These are phyloP conservation scores for Eucalyptus curtisii DNA, from an alignment of 345 rosid species.

Conservation along the genomic window DNA sequence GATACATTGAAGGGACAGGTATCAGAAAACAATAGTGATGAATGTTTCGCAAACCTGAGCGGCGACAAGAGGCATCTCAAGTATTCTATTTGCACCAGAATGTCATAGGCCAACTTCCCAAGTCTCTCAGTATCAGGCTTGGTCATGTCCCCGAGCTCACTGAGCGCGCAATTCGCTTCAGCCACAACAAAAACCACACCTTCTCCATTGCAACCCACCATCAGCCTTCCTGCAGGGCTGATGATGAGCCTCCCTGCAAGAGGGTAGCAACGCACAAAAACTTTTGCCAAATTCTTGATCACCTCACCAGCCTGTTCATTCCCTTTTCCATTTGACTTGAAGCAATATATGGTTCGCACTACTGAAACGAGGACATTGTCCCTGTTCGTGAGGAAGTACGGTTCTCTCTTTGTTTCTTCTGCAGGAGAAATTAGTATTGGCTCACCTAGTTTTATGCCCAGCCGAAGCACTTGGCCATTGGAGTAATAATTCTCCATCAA, in stretches of 20 bases:
- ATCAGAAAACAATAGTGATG: neutral
- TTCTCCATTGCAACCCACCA: conserved; percentile 55
- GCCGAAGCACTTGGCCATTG: conserved; percentile 16
- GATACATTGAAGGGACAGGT: neutral
- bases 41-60: conserved; percentile 46
- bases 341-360: conserved; percentile 70
- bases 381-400: conserved; percentile 72
- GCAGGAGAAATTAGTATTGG: conserved; percentile 50
- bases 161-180: conserved; percentile 46
- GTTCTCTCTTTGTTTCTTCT: conserved; percentile 60
- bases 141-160: conserved; percentile 62
- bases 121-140: conserved; percentile 66
- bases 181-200: conserved; percentile 87
- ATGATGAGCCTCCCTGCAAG: conserved; percentile 76
- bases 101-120: conserved; percentile 68
- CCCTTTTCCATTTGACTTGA: conserved; percentile 52
- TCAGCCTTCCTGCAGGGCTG: conserved; percentile 65
- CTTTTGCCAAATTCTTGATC: conserved; percentile 56
- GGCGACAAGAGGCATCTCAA: conserved; percentile 71
- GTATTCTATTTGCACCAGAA: conserved; percentile 70
- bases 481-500: conserved; percentile 26
- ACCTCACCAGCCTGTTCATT: conserved; percentile 48
- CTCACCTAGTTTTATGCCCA: conserved; percentile 42
- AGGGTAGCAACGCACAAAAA: conserved; percentile 73
- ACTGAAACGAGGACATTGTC: conserved; percentile 66